Conservation (phyloP, 768 basidiomycete species). For the Boletus vinaceobasis region DNA sequence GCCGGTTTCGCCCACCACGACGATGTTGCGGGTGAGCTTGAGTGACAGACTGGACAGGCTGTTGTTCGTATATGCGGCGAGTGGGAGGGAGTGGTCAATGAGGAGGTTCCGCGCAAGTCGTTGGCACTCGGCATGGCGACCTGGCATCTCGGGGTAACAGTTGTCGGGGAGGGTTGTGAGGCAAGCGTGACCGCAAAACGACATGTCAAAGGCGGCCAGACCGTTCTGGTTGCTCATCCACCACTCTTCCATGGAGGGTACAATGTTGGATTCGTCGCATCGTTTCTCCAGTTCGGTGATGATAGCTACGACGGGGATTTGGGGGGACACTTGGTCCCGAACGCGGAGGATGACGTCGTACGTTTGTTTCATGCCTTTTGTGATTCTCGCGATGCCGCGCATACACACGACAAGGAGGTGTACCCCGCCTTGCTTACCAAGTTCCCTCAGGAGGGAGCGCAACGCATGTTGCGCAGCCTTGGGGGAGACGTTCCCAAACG, state of each 20-base stretch:
- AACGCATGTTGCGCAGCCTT: conserved; percentile 19
- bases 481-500: conserved; percentile 22
- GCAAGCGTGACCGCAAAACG: conserved; percentile 20
- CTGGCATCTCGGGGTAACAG: conserved; percentile 13
- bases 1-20: conserved; percentile 41
- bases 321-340: conserved; percentile 18
- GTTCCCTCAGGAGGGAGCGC: conserved; percentile 16
- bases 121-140: conserved; percentile 16
- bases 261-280: conserved; percentile 5
- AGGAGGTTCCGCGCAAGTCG: conserved; percentile 21
- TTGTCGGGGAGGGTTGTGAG: conserved; percentile 24
- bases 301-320: conserved; percentile 24
- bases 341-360: conserved; percentile 17
- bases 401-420: conserved; percentile 27
- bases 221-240: conserved; percentile 9
- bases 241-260: conserved; percentile 25
- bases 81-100: conserved; percentile 19
- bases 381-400: conserved; percentile 18
- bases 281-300: conserved; percentile 25
- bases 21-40: conserved; percentile 28
- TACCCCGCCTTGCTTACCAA: conserved; percentile 21
- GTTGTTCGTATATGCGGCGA: background rate
- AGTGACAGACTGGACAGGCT: conserved; percentile 7
- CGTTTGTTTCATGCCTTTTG: conserved; percentile 20
- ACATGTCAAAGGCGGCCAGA: conserved; percentile 9